These are phyloP conservation scores for Boletus pseudo-olivaceus DNA, from an alignment of 768 basidiomycete species.

Conservation along the genomic window DNA sequence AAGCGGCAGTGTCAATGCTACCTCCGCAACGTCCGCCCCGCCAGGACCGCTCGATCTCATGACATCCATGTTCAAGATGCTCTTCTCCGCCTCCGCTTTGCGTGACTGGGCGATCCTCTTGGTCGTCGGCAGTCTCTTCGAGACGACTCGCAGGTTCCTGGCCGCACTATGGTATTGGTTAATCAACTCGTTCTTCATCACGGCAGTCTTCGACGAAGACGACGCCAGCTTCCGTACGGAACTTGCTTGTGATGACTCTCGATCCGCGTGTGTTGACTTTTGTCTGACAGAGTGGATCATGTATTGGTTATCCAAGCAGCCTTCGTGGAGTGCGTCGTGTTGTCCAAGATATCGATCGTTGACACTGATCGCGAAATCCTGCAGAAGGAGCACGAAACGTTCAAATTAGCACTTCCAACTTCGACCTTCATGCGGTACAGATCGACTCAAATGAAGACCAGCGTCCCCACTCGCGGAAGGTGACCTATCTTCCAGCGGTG, in stretches of 20 bases:
- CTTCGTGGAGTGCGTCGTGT: conserved; percentile 49
- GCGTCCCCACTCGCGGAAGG: conserved; percentile 22
- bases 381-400: conserved; percentile 45
- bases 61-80: conserved; percentile 38
- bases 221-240: conserved; percentile 55
- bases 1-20: conserved; percentile 14
- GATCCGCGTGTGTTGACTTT: not conserved
- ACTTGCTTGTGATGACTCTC: not conserved
- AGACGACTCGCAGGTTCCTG: conserved; percentile 50
- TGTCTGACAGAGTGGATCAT: conserved; percentile 59
- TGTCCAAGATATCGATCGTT: not conserved
- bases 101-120: conserved; percentile 64
- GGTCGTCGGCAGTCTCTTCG: conserved; percentile 58
- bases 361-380: not conserved
- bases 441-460: conserved; percentile 22
- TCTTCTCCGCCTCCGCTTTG: conserved; percentile 53
- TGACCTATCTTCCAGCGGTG: conserved; percentile 33
- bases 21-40: conserved; percentile 6
- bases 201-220: conserved; percentile 55
- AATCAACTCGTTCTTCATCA: conserved; percentile 56
- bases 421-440: conserved; percentile 32
- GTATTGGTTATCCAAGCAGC: conserved; percentile 61
- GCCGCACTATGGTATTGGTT: conserved; percentile 41
- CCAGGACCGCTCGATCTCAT: conserved; percentile 25
- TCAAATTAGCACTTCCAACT: conserved; percentile 43